A percentile compares a stretch with the other conserved stretches of the same genome.
Conservation (phyloP, 495 filamentous ascomycete genomes). For the Sphaerosporella brunnea region DNA sequence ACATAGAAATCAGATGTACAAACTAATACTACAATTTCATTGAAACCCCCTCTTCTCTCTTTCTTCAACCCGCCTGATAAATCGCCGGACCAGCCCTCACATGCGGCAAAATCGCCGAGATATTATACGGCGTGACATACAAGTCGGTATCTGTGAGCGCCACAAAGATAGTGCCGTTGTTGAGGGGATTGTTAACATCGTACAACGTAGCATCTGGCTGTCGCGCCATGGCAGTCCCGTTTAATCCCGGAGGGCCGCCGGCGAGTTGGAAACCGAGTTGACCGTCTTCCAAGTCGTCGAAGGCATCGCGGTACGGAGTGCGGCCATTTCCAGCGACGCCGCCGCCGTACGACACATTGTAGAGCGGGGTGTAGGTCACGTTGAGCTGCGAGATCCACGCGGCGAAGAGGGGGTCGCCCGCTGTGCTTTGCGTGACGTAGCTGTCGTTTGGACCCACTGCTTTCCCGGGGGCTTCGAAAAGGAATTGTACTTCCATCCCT, state of each 20-base stretch:
- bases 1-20: no score
- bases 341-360: constrained; percentile 29
- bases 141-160: constrained; percentile 54
- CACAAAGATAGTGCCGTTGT: constrained; percentile 69
- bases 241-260: no score
- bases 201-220: constrained; percentile 48
- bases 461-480: constrained; percentile 56
- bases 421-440: constrained; percentile 46
- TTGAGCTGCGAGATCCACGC: constrained; percentile 74
- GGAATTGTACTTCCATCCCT: constrained; percentile 50
- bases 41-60: not conserved
- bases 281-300: no score
- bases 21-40: not conserved
- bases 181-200: constrained; percentile 45
- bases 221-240: constrained; percentile 43
- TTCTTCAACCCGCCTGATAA: constrained; percentile 58
- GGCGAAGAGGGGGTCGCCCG: constrained; percentile 43
- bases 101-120: constrained; percentile 55
- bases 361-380: constrained; percentile 58
- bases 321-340: no score
- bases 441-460: constrained; percentile 62
- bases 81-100: constrained; percentile 55
- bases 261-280: no score
- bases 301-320: no score
- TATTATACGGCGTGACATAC: constrained; percentile 58